phyloP scores from a whole-genome alignment of 805 yeast genomes.

The Myxozyma geophila region DNA sequence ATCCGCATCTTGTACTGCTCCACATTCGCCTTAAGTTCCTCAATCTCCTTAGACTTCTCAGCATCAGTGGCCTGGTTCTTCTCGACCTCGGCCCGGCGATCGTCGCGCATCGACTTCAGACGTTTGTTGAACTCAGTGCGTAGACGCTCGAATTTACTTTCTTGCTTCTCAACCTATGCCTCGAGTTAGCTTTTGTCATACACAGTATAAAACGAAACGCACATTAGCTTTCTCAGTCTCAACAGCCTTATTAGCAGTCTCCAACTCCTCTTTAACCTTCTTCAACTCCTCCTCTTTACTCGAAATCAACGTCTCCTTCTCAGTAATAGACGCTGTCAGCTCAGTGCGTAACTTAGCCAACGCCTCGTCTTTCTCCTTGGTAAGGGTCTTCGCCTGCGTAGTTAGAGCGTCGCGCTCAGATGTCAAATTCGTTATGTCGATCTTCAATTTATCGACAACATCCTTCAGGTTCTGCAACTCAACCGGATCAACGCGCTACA shows the following conservation, averaged over 20 bases:
- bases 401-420: slow-evolving; percentile 35
- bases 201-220: background rate
- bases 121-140: slow-evolving; percentile 41
- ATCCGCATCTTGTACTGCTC: slow-evolving; percentile 30
- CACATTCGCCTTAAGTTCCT: slow-evolving; percentile 25
- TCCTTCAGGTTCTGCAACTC: slow-evolving; percentile 49
- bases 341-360: slow-evolving; percentile 14
- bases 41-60: slow-evolving; percentile 38
- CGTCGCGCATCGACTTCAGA: slow-evolving; percentile 33
- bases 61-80: slow-evolving; percentile 6
- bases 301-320: slow-evolving; percentile 8
- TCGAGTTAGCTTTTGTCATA: background rate
- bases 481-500: slow-evolving; percentile 52
- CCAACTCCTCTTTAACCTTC: slow-evolving; percentile 20
- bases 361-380: slow-evolving; percentile 27
- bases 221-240: slow-evolving; percentile 12
- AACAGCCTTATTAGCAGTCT: slow-evolving; percentile 25
- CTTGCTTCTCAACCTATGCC: slow-evolving; percentile 29
- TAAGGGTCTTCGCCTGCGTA: slow-evolving; percentile 36
- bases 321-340: slow-evolving; percentile 1
- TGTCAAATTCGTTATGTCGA: slow-evolving; percentile 4
- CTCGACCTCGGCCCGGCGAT: slow-evolving; percentile 32
- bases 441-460: slow-evolving; percentile 38
- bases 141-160: slow-evolving; percentile 26
- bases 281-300: slow-evolving; percentile 22